A percentile compares a stretch with the other conserved stretches of the same genome.
Conservation (phyloP, 1,284 basidiomycete genomes). For the Rhodofomes roseus region DNA sequence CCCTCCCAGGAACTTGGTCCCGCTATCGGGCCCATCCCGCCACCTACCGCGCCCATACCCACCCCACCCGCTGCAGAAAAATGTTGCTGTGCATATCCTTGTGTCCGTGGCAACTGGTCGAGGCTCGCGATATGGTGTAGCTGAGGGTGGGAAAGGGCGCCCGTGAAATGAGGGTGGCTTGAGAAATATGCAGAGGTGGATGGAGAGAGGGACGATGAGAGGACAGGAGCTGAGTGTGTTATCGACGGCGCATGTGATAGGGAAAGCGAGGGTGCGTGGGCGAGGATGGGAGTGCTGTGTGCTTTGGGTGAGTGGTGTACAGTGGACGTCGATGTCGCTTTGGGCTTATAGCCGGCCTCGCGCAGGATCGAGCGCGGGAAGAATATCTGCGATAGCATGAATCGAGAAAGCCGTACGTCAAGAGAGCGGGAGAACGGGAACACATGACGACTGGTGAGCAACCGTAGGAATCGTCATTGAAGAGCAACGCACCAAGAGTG, state of each 20-base stretch:
- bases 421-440: neutral
- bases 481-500: slow-evolving; percentile 51
- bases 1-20: neutral
- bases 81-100: neutral
- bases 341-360: slow-evolving; percentile 53
- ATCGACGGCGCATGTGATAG: neutral
- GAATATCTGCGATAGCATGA: slow-evolving; percentile 47
- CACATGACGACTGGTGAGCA: neutral
- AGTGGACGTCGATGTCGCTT: slow-evolving; percentile 18
- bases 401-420: neutral
- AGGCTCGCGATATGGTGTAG: neutral
- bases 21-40: neutral
- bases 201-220: neutral
- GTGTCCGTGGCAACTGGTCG: neutral
- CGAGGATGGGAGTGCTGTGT: neutral
- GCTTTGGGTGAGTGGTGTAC: slow-evolving; percentile 24
- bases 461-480: neutral
- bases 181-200: slow-evolving; percentile 3
- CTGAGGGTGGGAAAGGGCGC: slow-evolving; percentile 1
- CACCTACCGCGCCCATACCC: neutral
- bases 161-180: slow-evolving; percentile 7
- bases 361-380: slow-evolving; percentile 67
- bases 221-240: neutral
- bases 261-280: slow-evolving; percentile 14
- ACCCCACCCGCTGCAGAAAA: neutral